These are phyloP conservation scores for Trifolium subterraneum DNA, from an alignment of 306 rosid species.

Conservation along the genomic window DNA sequence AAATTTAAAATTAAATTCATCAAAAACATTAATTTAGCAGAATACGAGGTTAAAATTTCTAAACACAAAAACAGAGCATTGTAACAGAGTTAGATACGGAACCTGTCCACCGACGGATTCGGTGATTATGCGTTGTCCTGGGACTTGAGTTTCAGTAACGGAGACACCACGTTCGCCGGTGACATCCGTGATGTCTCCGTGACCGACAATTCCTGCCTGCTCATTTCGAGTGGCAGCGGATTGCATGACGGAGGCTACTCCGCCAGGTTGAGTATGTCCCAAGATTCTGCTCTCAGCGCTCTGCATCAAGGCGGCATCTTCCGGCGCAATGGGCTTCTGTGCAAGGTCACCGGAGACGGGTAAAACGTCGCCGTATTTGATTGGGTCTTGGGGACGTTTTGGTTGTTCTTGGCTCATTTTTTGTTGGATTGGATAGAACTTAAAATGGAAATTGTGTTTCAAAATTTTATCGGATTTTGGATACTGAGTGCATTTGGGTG, in stretches of 20 bases:
- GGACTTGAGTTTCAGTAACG: conserved; percentile 54
- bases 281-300: conserved; percentile 62
- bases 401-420: conserved; percentile 72
- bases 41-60: neutral
- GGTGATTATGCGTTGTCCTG: conserved; percentile 64
- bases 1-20: neutral
- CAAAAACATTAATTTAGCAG: neutral
- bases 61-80: neutral
- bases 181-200: conserved; percentile 50
- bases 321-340: conserved; percentile 59
- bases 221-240: conserved; percentile 68
- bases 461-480: neutral
- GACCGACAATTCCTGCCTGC: conserved; percentile 56
- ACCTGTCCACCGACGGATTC: conserved; percentile 82
- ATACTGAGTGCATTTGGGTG: neutral
- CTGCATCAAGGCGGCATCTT: conserved; percentile 87
- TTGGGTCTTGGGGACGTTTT: conserved; percentile 47
- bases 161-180: conserved; percentile 60
- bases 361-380: conserved; percentile 75
- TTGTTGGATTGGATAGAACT: neutral
- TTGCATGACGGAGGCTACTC: conserved; percentile 69
- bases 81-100: neutral
- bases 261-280: conserved; percentile 64
- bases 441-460: neutral
- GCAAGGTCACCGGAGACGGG: conserved; percentile 66